Percentiles rank a stretch among this genome's conserved stretches.
These are phyloP conservation scores for Fusarium annulatum DNA, from an alignment of 2,329 filamentous ascomycete genomes.

Conservation along the genomic window DNA sequence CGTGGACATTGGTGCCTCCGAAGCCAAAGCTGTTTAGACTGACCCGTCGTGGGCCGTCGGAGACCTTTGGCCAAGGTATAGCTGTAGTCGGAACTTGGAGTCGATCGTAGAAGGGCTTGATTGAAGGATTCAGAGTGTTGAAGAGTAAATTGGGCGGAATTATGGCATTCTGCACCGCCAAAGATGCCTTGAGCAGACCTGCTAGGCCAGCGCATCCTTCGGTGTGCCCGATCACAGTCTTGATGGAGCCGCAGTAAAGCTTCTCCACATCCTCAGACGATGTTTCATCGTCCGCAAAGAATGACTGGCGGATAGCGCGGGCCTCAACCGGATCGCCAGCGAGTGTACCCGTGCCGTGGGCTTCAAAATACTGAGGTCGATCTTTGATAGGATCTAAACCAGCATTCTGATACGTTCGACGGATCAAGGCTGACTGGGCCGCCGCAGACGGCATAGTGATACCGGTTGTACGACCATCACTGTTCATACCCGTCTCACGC, in stretches of 20 bases:
- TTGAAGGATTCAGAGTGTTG: conserved; percentile 57
- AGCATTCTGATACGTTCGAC: conserved; percentile 2
- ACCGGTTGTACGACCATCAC: background rate
- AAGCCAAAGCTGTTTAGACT: conserved; percentile 36
- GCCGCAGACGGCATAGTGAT: conserved; percentile 3
- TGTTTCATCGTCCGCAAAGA: background rate
- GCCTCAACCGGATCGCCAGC: conserved; percentile 6
- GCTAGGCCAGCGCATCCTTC: conserved; percentile 5
- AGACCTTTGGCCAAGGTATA: conserved; percentile 22
- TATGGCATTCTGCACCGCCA: background rate
- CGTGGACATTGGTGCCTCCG: conserved; percentile 26
- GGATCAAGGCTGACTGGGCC: background rate
- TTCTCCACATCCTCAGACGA: background rate
- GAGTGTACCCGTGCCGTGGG: background rate
- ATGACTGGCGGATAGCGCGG: background rate
- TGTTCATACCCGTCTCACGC: conserved; percentile 3
- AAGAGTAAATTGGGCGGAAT: conserved; percentile 53
- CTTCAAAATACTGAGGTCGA: conserved; percentile 9
- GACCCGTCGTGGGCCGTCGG: conserved; percentile 1
- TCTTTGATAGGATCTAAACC: background rate
- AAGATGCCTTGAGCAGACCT: background rate
- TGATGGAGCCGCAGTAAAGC: conserved; percentile 6
- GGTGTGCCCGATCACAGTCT: background rate
- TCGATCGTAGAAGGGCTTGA: conserved; percentile 20
- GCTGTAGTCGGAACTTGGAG: conserved; percentile 27